These are phyloP conservation scores for Podaxis mareebaensis DNA, from an alignment of 768 basidiomycete species.

Conservation along the genomic window DNA sequence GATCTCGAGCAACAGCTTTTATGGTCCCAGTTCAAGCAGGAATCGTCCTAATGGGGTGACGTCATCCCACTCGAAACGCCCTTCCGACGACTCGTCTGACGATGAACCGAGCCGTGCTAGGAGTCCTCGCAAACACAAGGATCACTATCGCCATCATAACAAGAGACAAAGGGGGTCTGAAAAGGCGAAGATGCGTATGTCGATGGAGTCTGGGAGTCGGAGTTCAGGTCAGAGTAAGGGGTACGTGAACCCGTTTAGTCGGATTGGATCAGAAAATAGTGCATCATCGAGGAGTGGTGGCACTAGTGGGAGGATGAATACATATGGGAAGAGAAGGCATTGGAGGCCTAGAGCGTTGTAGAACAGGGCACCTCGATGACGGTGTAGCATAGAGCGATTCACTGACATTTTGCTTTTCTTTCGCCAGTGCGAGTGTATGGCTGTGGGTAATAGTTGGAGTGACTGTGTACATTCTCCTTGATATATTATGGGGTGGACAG, in stretches of 20 bases:
- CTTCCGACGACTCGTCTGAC: background rate
- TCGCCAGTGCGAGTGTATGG: background rate
- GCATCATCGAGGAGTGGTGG: slow-evolving; percentile 1
- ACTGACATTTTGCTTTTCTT: background rate
- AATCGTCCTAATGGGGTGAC: background rate
- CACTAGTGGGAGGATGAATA: slow-evolving; percentile 14
- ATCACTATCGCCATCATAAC: background rate
- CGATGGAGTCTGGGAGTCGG: background rate
- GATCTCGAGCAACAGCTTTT: slow-evolving; percentile 16
- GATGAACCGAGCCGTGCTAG: background rate
- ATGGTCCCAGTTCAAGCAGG: slow-evolving; percentile 12
- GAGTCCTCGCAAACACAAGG: background rate
- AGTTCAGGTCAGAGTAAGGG: background rate
- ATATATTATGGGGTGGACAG: background rate
- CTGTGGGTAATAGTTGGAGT: background rate
- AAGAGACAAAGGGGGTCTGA: slow-evolving; percentile 4
- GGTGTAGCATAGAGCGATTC: background rate
- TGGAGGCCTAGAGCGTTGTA: slow-evolving; percentile 15
- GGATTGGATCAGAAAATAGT: slow-evolving; percentile 13
- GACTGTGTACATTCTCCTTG: background rate
- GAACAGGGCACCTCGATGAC: no score
- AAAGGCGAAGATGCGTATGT: slow-evolving; percentile 1
- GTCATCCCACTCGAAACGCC: background rate
- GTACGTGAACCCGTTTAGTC: slow-evolving; percentile 5
- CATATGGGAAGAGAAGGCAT: slow-evolving; percentile 14